Conservation (phyloP, 257 asterid species). For the Nicotiana tomentosiformis region DNA sequence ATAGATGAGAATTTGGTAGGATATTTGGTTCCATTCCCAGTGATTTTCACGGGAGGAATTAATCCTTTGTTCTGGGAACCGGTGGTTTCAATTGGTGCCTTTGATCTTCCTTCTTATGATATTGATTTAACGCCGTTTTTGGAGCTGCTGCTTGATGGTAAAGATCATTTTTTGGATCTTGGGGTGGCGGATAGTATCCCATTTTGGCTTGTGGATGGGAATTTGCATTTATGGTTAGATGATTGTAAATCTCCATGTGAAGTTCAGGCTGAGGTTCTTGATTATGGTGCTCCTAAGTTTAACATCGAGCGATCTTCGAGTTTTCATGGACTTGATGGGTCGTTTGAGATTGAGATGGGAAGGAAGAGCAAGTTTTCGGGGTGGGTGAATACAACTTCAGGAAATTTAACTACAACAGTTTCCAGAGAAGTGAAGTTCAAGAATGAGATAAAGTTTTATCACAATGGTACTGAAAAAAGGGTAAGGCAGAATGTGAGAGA, state of each 20-base stretch:
- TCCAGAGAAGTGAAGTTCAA: conserved; percentile 34
- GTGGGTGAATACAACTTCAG: conserved; percentile 74
- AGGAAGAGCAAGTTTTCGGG: conserved; percentile 48
- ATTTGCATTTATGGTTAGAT: conserved; percentile 82
- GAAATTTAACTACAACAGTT: conserved; percentile 50
- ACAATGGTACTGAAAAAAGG: conserved; percentile 39
- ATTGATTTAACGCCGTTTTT: conserved; percentile 64
- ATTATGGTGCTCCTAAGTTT: conserved; percentile 25
- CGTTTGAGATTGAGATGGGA: conserved; percentile 41
- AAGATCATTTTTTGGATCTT: conserved; percentile 43
- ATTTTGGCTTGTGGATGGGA: conserved; percentile 80
- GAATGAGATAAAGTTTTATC: conserved; percentile 35
- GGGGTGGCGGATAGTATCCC: conserved; percentile 55
- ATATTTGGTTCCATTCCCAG: conserved; percentile 75
- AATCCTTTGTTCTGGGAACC: conserved; percentile 92
- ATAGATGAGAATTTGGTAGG: conserved; percentile 58
- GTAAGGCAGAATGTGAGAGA: conserved; percentile 49
- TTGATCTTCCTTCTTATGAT: conserved; percentile 77
- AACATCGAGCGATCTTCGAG: conserved; percentile 23
- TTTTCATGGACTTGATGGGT: conserved; percentile 45
- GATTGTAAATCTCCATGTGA: conserved; percentile 11
- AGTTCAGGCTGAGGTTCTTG: conserved; percentile 47
- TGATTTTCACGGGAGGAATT: conserved; percentile 68
- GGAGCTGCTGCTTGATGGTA: conserved; percentile 49
- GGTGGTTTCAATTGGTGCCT: conserved; percentile 77